Percentiles rank a stretch among this genome's conserved stretches.
Conservation (phyloP, 75 land plant species). For the Sequoiadendron giganteum region DNA sequence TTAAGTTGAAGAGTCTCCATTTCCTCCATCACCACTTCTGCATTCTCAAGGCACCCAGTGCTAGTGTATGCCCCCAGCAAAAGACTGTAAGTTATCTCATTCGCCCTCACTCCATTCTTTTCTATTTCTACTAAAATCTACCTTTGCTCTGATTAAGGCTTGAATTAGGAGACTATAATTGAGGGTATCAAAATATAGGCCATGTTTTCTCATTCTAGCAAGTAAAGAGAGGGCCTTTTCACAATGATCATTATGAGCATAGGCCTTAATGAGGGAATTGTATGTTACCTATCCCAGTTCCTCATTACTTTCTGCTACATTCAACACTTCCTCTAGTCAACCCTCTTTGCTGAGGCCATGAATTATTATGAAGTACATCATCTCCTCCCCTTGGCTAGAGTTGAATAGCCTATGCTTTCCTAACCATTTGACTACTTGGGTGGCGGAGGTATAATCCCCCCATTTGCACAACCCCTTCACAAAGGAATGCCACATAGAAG, state of each 20-base stretch:
- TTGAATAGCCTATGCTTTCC: slow-evolving; percentile 55
- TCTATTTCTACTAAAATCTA: slow-evolving; percentile 54
- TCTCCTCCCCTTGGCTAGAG: slow-evolving; percentile 60
- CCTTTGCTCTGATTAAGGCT: slow-evolving; percentile 53
- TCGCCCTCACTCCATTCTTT: slow-evolving; percentile 43
- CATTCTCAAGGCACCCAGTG: slow-evolving; percentile 79
- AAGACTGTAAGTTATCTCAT: slow-evolving; percentile 67
- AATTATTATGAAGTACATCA: slow-evolving; percentile 69
- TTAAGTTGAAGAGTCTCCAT: slow-evolving; percentile 59
- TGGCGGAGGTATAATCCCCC: slow-evolving; percentile 37
- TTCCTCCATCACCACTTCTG: slow-evolving; percentile 54
- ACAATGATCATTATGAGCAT: slow-evolving; percentile 46
- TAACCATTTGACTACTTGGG: slow-evolving; percentile 66
- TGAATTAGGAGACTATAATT: slow-evolving; percentile 67
- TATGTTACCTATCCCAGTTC: slow-evolving; percentile 50
- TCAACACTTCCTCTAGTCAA: slow-evolving; percentile 51
- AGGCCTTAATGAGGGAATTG: slow-evolving; percentile 78
- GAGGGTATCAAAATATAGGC: slow-evolving; percentile 57
- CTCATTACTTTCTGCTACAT: slow-evolving; percentile 41
- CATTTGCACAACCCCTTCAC: slow-evolving; percentile 46
- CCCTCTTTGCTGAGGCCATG: slow-evolving; percentile 58
- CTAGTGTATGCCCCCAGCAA: slow-evolving; percentile 73
- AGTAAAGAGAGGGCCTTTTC: slow-evolving; percentile 63
- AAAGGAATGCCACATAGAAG: slow-evolving; percentile 68
- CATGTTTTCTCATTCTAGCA: slow-evolving; percentile 54